Evolutionary conservation across 345 rosid species (phyloP).

Genomic region (Turritis glabra): DNA sequence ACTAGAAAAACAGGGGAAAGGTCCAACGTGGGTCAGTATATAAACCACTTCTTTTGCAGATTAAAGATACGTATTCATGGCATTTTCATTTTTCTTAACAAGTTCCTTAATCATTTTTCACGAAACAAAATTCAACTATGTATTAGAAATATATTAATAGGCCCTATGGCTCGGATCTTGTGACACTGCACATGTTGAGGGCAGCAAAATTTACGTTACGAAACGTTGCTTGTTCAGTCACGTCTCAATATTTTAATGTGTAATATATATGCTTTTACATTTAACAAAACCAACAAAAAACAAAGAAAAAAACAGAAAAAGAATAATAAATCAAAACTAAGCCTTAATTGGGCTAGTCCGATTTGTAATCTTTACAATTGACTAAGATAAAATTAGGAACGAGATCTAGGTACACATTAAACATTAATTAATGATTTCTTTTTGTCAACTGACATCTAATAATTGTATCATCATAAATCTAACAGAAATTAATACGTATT

Average conservation of each 20-base stretch:
- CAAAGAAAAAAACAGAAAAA: no score
- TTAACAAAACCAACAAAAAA: not conserved
- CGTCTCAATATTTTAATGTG: constrained; percentile 2
- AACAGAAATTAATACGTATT: no score
- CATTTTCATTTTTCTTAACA: not conserved
- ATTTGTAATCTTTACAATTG: not conserved
- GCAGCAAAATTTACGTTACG: constrained; percentile 35
- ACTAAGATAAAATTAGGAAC: constrained; percentile 4
- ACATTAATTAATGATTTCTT: not conserved
- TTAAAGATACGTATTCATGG: not conserved
- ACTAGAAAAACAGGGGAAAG: not conserved
- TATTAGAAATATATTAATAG: not conserved
- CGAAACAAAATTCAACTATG: constrained; percentile 8
- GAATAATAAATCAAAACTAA: not conserved
- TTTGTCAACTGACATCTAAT: not conserved
- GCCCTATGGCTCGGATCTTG: constrained; percentile 26
- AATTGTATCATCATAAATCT: not conserved
- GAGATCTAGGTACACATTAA: not conserved
- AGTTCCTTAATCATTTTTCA: not conserved
- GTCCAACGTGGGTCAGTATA: not conserved
- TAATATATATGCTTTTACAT: not conserved
- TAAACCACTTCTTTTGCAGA: not conserved
- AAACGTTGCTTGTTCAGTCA: constrained; percentile 18
- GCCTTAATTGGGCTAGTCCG: not conserved
- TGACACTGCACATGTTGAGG: constrained; percentile 36